Evolutionary conservation across 257 asterid genomes (phyloP).

Genomic region (Solanum verrucosum): DNA sequence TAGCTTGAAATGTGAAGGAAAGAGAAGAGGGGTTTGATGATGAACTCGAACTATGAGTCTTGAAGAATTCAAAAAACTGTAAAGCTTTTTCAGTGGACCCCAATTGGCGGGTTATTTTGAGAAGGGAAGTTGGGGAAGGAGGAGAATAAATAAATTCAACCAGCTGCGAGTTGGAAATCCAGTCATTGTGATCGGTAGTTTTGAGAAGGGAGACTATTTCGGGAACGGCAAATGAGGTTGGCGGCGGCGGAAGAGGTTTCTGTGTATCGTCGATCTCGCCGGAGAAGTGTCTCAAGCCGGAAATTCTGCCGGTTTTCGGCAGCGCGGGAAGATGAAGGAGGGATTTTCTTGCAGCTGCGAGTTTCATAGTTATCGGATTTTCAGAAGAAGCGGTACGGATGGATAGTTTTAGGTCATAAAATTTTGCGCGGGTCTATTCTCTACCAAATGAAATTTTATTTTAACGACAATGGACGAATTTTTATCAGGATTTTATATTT

Average conservation of each 20-base stretch:
- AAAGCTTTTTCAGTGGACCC: constrained; percentile 46
- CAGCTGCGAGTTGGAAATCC: constrained; percentile 41
- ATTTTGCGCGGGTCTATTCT: neutral
- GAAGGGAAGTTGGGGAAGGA: constrained; percentile 37
- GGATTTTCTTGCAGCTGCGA: neutral
- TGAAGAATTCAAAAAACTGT: constrained; percentile 42
- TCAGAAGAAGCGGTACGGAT: neutral
- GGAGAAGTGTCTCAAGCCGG: constrained; percentile 12
- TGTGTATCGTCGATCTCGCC: neutral
- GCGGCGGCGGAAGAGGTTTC: neutral
- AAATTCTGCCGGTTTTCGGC: constrained; percentile 5
- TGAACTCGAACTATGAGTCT: neutral
- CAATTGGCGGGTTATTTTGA: constrained; percentile 54
- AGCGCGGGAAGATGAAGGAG: constrained; percentile 3
- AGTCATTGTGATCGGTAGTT: constrained; percentile 39
- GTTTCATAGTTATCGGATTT: constrained; percentile 14
- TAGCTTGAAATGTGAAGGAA: constrained; percentile 59
- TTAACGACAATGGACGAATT: neutral
- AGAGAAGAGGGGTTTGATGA: constrained; percentile 1
- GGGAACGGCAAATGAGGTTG: constrained; percentile 8
- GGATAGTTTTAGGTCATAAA: neutral
- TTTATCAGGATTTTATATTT: neutral
- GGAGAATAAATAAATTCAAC: constrained; percentile 33
- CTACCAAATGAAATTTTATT: neutral
- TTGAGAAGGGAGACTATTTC: constrained; percentile 35